phyloP scores from a whole-genome alignment of 257 asterid genomes.

The Pogostemon cablin region DNA sequence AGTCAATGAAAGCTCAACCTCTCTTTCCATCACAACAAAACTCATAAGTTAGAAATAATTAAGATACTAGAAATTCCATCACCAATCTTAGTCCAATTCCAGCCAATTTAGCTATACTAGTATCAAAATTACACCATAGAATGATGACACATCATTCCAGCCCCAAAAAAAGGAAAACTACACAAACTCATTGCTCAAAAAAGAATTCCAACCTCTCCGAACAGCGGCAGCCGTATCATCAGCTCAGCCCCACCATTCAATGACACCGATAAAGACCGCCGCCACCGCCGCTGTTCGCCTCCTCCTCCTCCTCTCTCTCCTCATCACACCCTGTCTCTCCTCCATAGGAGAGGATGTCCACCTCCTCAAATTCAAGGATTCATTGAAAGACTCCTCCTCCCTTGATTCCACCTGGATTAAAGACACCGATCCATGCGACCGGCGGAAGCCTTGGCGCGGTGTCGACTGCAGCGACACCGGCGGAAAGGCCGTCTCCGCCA shows the following conservation, averaged over 20 bases:
- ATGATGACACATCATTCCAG: constrained; percentile 52
- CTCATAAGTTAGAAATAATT: constrained; percentile 6
- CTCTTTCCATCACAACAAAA: constrained; percentile 4
- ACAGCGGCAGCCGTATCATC: constrained; percentile 41
- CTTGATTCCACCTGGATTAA: constrained; percentile 65
- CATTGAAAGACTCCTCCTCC: constrained; percentile 45
- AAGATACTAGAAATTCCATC: constrained; percentile 25
- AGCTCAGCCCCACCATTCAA: background rate
- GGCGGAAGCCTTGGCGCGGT: constrained; percentile 54
- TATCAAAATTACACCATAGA: constrained; percentile 33
- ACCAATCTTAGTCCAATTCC: constrained; percentile 34
- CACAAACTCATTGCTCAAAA: constrained; percentile 32
- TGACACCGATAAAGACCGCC: background rate
- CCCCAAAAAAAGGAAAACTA: constrained; percentile 35
- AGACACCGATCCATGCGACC: constrained; percentile 64
- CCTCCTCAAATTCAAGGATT: constrained; percentile 60
- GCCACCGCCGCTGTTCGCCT: constrained; percentile 47
- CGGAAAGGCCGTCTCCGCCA: constrained; percentile 37
- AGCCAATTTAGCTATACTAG: constrained; percentile 27
- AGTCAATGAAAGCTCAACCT: background rate
- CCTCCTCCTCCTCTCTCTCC: constrained; percentile 39
- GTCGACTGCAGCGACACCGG: constrained; percentile 51
- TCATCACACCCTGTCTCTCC: constrained; percentile 36
- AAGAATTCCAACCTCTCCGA: constrained; percentile 46
- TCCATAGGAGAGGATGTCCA: constrained; percentile 47